These are phyloP conservation scores for Ogataea ramenticola DNA, from an alignment of 805 yeast genomes.

Conservation along the genomic window DNA sequence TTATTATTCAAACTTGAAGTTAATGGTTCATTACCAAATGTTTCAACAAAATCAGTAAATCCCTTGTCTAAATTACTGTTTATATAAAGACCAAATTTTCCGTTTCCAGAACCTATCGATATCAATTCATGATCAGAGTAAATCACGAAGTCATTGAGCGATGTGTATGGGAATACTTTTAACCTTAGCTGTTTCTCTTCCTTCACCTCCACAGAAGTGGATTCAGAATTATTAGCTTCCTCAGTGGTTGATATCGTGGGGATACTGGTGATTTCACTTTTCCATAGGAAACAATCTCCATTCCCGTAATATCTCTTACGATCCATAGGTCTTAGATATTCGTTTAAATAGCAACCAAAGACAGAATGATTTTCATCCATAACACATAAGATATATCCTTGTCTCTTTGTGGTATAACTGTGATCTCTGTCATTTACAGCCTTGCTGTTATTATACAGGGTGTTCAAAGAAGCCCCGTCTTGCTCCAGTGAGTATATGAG, in stretches of 20 bases:
- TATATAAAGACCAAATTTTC: conserved; percentile 87
- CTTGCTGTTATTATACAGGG: conserved; percentile 59
- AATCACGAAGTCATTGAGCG: conserved; percentile 77
- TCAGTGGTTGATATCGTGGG: conserved; percentile 13
- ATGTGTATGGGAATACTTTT: conserved; percentile 82
- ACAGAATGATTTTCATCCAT: conserved; percentile 54
- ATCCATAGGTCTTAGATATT: conserved; percentile 63
- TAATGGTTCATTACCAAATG: conserved; percentile 85
- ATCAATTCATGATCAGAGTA: conserved; percentile 73
- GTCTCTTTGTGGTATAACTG: conserved; percentile 18
- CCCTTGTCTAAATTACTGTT: conserved; percentile 71
- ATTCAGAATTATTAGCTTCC: conserved; percentile 1
- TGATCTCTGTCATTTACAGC: conserved; percentile 27
- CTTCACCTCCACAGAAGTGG: conserved; percentile 4
- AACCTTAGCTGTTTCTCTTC: conserved; percentile 36
- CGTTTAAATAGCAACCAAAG: conserved; percentile 80
- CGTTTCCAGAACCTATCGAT: conserved; percentile 88
- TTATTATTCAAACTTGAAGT: conserved; percentile 39
- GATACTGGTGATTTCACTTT: conserved; percentile 40
- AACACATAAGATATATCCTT: conserved; percentile 70
- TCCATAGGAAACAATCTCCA: conserved; percentile 94
- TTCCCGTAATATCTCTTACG: conserved; percentile 78
- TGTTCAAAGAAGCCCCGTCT: conserved; percentile 80
- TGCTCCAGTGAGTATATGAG: conserved; percentile 82
- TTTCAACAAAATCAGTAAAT: conserved; percentile 68